phyloP scores from a whole-genome alignment of 345 rosid genomes.

The Balakata baccata region DNA sequence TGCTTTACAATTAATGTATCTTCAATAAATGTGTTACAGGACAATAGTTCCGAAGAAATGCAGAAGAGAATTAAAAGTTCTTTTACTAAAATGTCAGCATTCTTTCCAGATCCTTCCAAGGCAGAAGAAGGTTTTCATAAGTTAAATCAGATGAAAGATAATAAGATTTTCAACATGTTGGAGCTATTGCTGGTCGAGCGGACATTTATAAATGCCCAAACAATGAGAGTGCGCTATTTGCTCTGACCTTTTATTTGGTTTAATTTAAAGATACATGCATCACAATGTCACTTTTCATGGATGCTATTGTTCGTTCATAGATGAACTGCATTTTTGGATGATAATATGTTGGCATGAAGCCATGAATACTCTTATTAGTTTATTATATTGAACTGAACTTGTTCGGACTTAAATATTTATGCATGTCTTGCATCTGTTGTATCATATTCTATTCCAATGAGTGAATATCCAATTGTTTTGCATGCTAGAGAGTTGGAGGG shows the following conservation, averaged over 20 bases:
- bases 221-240: conserved; percentile 41
- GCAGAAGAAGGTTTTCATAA: conserved; percentile 69
- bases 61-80: conserved; percentile 40
- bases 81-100: conserved; percentile 67
- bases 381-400: background rate
- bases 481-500: background rate
- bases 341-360: background rate
- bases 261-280: conserved; percentile 1
- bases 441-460: background rate
- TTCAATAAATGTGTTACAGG: conserved; percentile 45
- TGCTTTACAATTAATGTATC: conserved; percentile 10
- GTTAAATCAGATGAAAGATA: conserved; percentile 61
- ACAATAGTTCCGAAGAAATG: conserved; percentile 44
- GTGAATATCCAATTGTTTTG: background rate
- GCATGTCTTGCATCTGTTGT: background rate
- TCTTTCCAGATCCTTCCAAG: conserved; percentile 67
- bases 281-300: background rate
- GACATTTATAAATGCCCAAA: conserved; percentile 38
- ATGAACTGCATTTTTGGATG: background rate
- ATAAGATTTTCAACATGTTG: conserved; percentile 49
- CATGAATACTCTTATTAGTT: background rate
- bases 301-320: background rate
- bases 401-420: background rate
- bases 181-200: conserved; percentile 50
- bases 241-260: conserved; percentile 8